Base-by-base conservation (phyloP, 306 rosid species). In the Macrotyloma uniflorum region DNA sequence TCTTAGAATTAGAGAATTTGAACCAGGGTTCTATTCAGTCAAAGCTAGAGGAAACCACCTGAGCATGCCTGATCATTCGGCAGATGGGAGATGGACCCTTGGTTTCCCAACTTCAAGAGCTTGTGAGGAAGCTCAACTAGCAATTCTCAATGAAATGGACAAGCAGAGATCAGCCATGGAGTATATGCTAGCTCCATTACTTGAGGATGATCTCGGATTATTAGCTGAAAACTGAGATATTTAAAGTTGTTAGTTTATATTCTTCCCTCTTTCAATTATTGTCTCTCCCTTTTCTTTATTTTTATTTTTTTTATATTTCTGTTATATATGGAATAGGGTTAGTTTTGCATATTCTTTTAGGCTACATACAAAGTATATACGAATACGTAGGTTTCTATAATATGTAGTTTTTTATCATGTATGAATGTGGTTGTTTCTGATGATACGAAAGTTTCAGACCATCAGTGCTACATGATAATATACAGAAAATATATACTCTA, bases 51-150 rank as follows among this genome's bases (percentile, higher is more conserved):
- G 86, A 20, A 72, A 79, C 70, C 76, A 72, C 72, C 38, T 64
- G 38, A 66, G 50, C 83, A 63, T 50, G 83, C 51, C 85, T 67
- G 85, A 77, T 73, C 88, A 74, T 45, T 67, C 51, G 78, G 65
- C 82, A 24, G 96, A 91, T 85, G 98, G 98, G 78, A 86, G 81
- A 89, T 93, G 98, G 96, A 88, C 90, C 23, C 93, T 93, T 35
- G 98, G 94, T 63, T 93, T 93, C 77, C 79, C 89, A 45, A 76
- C 83, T 69, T 86, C 83, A 26, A 72, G 85, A 76, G 93, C 88
- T 78, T 91, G 98, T 28, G 88, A 89, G 79, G 87, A 84, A 69
- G 96, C 96, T 74, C 83, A 73, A 58, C 68, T 70, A 38, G 67
- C 74, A 15, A 88, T 93, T 80, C 81, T 85, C 8, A 88, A 82